phyloP scores from a whole-genome alignment of 2,329 filamentous ascomycete species.

The Dactylellina leptospora region DNA sequence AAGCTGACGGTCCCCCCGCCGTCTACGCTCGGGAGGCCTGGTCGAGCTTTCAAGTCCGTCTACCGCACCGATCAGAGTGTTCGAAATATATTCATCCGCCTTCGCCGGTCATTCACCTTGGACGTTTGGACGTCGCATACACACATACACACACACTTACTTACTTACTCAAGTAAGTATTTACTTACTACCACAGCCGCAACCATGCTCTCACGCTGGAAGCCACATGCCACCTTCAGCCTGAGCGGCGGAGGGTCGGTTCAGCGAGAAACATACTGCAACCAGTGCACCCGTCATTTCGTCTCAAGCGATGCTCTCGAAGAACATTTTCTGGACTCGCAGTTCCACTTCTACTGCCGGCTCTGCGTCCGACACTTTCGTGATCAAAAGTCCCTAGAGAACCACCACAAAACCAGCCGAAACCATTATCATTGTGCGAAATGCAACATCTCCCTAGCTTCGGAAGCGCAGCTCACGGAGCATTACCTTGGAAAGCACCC shows the following conservation, averaged over 20 bases:
- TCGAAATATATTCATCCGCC: background rate
- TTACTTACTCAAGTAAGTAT: no score
- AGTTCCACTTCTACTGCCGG: constrained; percentile 49
- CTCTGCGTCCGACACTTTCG: constrained; percentile 47
- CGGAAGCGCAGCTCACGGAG: constrained; percentile 43
- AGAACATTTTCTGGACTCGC: constrained; percentile 49
- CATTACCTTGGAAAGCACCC: constrained; percentile 45
- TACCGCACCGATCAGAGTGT: constrained; percentile 1
- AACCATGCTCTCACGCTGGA: constrained; percentile 41
- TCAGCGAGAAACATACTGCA: constrained; percentile 46
- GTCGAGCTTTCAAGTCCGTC: constrained; percentile 9
- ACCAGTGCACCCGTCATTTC: constrained; percentile 44
- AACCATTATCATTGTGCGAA: constrained; percentile 39
- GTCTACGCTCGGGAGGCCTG: constrained; percentile 9
- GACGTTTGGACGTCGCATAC: background rate
- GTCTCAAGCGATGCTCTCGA: constrained; percentile 38
- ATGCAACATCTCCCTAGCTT: constrained; percentile 40
- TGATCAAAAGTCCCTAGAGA: constrained; percentile 45
- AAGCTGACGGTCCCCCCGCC: constrained; percentile 48
- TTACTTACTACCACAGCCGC: no score
- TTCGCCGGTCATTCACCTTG: constrained; percentile 2
- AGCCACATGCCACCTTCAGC: constrained; percentile 50
- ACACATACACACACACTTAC: no score
- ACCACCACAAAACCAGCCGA: constrained; percentile 46
- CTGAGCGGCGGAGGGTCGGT: constrained; percentile 43